Percentiles rank a stretch among this genome's conserved stretches.
These are phyloP conservation scores for Xerocomus potaroensis DNA, from an alignment of 768 basidiomycete species.

Conservation along the genomic window DNA sequence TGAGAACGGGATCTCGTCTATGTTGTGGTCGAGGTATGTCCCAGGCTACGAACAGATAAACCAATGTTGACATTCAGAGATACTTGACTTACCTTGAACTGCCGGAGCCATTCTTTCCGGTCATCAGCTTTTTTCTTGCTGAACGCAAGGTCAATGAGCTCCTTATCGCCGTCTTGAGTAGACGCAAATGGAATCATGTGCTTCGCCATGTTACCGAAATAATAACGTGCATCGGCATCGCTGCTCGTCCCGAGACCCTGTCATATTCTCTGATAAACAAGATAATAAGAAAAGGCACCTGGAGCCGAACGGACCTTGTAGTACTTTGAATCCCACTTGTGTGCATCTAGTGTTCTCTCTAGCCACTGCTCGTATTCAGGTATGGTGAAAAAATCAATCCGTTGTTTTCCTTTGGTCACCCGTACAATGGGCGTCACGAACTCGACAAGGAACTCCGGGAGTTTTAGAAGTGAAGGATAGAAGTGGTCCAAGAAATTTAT, in stretches of 20 bases:
- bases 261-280: constrained; percentile 1
- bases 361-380: constrained; percentile 96
- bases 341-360: constrained; percentile 66
- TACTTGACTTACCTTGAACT: constrained; percentile 63
- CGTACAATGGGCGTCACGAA: constrained; percentile 98
- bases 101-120: constrained; percentile 95
- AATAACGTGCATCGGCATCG: constrained; percentile 85
- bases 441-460: constrained; percentile 92
- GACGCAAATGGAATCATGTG: constrained; percentile 92
- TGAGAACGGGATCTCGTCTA: constrained; percentile 78
- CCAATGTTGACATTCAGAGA: not conserved
- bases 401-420: constrained; percentile 77
- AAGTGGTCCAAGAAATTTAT: constrained; percentile 98
- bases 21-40: constrained; percentile 86
- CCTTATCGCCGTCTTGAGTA: constrained; percentile 76
- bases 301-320: constrained; percentile 73
- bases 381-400: constrained; percentile 91
- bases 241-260: constrained; percentile 96
- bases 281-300: not conserved
- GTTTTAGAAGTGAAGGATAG: constrained; percentile 87
- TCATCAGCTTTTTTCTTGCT: constrained; percentile 99
- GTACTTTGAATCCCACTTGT: constrained; percentile 92
- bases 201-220: constrained; percentile 88
- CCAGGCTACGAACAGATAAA: constrained; percentile 61
- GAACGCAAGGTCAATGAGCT: constrained; percentile 94